phyloP scores from a whole-genome alignment of 306 rosid species.

The Leucaena leucocephala region DNA sequence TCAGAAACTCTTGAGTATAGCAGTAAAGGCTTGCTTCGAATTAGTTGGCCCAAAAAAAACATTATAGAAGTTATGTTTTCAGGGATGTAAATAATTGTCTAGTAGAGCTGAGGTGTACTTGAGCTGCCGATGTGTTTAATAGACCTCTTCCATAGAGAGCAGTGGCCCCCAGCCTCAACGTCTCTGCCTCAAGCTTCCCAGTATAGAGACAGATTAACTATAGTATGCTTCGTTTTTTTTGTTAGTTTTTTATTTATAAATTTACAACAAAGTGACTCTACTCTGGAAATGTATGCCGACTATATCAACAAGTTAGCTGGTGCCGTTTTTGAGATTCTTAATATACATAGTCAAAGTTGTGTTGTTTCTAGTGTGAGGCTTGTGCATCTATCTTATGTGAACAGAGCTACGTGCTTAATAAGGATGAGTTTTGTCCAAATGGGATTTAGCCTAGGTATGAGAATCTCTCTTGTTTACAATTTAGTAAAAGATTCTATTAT shows the following conservation, averaged over 20 bases:
- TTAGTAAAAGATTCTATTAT: neutral
- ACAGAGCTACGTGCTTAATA: neutral
- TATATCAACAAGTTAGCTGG: neutral
- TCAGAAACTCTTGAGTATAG: neutral
- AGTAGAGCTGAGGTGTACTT: neutral
- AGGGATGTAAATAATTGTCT: neutral
- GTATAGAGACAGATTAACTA: neutral
- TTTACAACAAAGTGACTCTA: neutral
- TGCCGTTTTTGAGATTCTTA: neutral
- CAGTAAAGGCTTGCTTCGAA: neutral
- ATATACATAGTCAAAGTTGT: neutral
- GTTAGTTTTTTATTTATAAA: neutral
- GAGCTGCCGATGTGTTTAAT: conserved; percentile 8
- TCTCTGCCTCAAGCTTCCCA: neutral
- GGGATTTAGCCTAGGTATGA: neutral
- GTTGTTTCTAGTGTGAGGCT: neutral
- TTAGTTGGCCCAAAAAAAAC: neutral
- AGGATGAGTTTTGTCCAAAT: neutral
- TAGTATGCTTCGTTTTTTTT: neutral
- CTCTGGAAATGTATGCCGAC: neutral
- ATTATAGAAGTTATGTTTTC: neutral
- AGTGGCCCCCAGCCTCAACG: neutral
- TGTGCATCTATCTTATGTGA: neutral
- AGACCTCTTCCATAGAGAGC: conserved; percentile 11
- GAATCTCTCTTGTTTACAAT: neutral